Conservation (phyloP, 2,329 filamentous ascomycete species). For the Ophiostoma pallidulum region DNA sequence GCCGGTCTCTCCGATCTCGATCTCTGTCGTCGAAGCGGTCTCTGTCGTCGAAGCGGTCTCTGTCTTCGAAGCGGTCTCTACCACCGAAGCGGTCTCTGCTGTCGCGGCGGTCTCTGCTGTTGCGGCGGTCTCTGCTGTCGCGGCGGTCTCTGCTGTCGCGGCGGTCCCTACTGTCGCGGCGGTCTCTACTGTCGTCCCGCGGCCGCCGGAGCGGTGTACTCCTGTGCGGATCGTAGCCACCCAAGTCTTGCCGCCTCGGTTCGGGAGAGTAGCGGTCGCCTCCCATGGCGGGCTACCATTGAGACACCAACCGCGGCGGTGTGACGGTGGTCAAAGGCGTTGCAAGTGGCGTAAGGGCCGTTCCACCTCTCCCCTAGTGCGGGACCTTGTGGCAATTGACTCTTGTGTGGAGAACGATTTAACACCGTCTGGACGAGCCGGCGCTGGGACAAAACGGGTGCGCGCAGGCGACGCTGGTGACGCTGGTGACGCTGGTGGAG, state of each 20-base stretch:
- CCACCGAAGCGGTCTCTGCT: slow-evolving; percentile 4
- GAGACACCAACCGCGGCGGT: neutral
- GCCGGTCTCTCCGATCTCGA: slow-evolving; percentile 7
- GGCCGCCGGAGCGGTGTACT: neutral
- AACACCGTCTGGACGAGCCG: too few species aligned
- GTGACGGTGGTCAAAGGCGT: too few species aligned
- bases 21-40: neutral
- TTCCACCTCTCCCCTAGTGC: too few species aligned
- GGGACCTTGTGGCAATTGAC: too few species aligned
- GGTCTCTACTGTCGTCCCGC: slow-evolving; percentile 1
- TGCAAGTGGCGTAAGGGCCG: too few species aligned
- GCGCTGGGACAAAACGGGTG: too few species aligned
- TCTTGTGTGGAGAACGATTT: too few species aligned
- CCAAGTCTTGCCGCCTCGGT: neutral
- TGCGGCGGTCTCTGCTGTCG: too few species aligned
- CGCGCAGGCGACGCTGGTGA: too few species aligned
- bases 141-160: neutral
- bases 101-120: neutral
- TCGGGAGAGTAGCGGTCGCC: neutral
- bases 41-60: neutral
- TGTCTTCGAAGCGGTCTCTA: too few species aligned
- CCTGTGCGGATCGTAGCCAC: neutral
- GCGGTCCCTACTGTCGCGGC: neutral
- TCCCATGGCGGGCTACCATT: neutral
- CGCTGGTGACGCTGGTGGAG: too few species aligned